phyloP scores from a whole-genome alignment of 148 eudicot species.

The Spergularia marina region DNA sequence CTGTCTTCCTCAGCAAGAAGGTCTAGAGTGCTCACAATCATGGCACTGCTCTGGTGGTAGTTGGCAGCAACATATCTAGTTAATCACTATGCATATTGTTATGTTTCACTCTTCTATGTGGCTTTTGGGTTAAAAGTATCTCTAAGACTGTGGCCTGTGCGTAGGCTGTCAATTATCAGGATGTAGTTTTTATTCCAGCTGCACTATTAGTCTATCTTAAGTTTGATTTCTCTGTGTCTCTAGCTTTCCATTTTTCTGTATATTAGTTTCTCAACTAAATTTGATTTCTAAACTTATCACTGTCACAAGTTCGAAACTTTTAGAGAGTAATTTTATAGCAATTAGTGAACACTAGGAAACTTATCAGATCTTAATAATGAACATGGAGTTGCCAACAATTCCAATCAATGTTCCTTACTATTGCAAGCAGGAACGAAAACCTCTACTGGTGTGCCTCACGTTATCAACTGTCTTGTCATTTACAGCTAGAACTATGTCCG shows the following conservation, averaged over 20 bases:
- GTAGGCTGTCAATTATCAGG: not conserved
- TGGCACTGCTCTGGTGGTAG: not conserved
- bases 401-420: not conserved
- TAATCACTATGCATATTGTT: not conserved
- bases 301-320: no score
- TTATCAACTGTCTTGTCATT: not conserved
- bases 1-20: slow-evolving; percentile 23
- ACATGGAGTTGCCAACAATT: not conserved
- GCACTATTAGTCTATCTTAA: not conserved
- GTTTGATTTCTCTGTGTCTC: no score
- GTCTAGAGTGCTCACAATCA: not conserved
- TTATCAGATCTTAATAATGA: no score
- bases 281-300: no score
- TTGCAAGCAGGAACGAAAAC: not conserved
- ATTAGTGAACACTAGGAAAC: no score
- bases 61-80: not conserved
- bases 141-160: not conserved
- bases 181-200: not conserved
- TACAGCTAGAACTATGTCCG: not conserved
- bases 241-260: no score
- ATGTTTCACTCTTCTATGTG: not conserved
- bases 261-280: no score
- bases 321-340: no score
- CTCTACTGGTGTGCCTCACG: not conserved
- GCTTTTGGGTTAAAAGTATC: not conserved